phyloP scores from a whole-genome alignment of 192 early-diverging fungal genomes.

The Geosiphon pyriformis region DNA sequence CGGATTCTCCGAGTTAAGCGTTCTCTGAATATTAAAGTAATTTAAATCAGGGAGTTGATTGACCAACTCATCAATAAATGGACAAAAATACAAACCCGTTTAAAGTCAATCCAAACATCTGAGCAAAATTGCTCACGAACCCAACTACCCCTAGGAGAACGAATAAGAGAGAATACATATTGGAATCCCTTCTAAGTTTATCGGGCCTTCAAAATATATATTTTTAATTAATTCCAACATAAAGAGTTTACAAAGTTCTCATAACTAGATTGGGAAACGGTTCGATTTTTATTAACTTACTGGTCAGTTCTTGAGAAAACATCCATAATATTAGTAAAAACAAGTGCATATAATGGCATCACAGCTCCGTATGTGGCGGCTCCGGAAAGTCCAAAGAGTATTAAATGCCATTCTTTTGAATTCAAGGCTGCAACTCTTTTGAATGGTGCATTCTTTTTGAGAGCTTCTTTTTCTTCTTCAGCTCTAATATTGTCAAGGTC shows the following conservation, averaged over 20 bases:
- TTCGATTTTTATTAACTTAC: neutral
- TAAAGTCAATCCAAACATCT: too few species aligned
- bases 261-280: too few species aligned
- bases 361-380: constrained; percentile 65
- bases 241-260: too few species aligned
- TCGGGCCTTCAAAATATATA: neutral
- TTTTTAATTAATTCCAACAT: too few species aligned
- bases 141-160: constrained; percentile 28
- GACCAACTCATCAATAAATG: too few species aligned
- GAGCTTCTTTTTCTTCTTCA: constrained; percentile 32
- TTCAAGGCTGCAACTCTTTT: constrained; percentile 44
- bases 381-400: constrained; percentile 54
- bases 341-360: constrained; percentile 76
- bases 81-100: too few species aligned
- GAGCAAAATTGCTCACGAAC: constrained; percentile 25
- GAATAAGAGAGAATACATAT: constrained; percentile 30
- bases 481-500: constrained; percentile 3
- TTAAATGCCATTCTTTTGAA: constrained; percentile 48
- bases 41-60: too few species aligned
- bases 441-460: constrained; percentile 50
- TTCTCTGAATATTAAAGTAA: too few species aligned
- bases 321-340: constrained; percentile 35
- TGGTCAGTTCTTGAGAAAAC: constrained; percentile 5
- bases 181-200: constrained; percentile 25
- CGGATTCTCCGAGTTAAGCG: constrained; percentile 53